Evolutionary conservation across 164 flowering plant genomes (phyloP), one percentile per base, ranked within the genome.

Genomic region (Magnolia officinalis): DNA sequence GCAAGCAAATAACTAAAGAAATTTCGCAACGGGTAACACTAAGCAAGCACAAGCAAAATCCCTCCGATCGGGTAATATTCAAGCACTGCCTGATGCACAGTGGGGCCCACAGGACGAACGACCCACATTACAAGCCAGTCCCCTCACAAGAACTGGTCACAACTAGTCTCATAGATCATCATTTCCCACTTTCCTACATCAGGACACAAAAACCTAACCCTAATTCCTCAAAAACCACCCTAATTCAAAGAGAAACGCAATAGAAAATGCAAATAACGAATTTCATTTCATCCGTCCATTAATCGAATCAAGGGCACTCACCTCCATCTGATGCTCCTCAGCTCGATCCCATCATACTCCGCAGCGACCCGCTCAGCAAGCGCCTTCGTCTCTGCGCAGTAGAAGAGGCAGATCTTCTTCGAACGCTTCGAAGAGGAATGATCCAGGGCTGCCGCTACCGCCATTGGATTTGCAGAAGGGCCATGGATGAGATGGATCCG

Each of bases 371-470:
- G 79, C 79, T 89, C 85, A 1, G 99, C 99, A 0, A 95, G 92
- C 6, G 84, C 83, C 80, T 85, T 82, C 75, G 89, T 92, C 82
- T 96, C 99, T 2, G 82, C 84, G 75, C 90, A 89, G 84, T 91
- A 90, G 78, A 92, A 96, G n/a, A 96, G 88, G 80, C 88, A 90
- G 37, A 96, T 89, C 80, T 83, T 89, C 81, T 96, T 93, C n/a
- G 72, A 55, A 5, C 59, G 20, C 67, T 69, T 69, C 55, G 78
- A n/a, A 2, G 82, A 50, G 13, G 90, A 74, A 51, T 77, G 82
- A 13, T 74, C n/a, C 0, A 81, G 26, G 7, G 51, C 3, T 5
- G 86, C 71, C 5, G 66, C 21, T 2, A 74, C 20, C 6, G 72
- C 55, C 74, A 76, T 75, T n/a, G 81, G 75, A 55, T 67, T 55